Evolutionary conservation across 805 yeast species (phyloP).

Genomic region (Wickerhamomyces canadensis): DNA sequence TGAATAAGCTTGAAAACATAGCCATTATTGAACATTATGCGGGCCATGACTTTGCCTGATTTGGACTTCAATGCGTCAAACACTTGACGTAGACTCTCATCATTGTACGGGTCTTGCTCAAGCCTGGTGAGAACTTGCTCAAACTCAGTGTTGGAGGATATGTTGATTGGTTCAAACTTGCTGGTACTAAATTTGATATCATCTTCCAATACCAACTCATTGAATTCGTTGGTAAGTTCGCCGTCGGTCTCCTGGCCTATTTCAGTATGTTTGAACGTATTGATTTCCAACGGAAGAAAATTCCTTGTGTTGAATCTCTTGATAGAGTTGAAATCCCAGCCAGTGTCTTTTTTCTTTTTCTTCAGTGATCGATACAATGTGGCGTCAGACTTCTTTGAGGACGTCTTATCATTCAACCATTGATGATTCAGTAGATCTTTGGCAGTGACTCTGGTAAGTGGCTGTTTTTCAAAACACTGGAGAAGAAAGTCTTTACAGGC

Average conservation of each 20-base stretch:
- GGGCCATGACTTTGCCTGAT: not conserved
- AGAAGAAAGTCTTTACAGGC: constrained; percentile 49
- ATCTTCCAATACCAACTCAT: constrained; percentile 6
- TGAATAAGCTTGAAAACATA: constrained; percentile 1
- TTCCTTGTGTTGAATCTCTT: constrained; percentile 16
- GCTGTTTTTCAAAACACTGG: constrained; percentile 70
- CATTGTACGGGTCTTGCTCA: not conserved
- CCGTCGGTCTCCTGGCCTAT: constrained; percentile 7
- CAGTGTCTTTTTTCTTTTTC: not conserved
- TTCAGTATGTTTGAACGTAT: constrained; percentile 14
- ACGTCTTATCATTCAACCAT: constrained; percentile 40
- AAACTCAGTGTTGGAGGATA: constrained; percentile 1
- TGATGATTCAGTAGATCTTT: constrained; percentile 47
- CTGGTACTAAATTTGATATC: constrained; percentile 6
- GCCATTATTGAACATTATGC: not conserved
- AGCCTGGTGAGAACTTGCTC: not conserved
- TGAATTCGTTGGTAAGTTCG: constrained; percentile 9
- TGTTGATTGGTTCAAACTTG: constrained; percentile 12
- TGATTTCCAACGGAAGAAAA: constrained; percentile 16
- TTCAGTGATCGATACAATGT: not conserved
- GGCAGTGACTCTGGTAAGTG: constrained; percentile 53
- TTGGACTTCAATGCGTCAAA: not conserved
- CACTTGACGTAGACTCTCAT: not conserved
- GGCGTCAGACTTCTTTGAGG: not conserved
- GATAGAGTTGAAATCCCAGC: constrained; percentile 12